Conservation (phyloP, 495 filamentous ascomycete genomes). For the Penicillium arizonense region DNA sequence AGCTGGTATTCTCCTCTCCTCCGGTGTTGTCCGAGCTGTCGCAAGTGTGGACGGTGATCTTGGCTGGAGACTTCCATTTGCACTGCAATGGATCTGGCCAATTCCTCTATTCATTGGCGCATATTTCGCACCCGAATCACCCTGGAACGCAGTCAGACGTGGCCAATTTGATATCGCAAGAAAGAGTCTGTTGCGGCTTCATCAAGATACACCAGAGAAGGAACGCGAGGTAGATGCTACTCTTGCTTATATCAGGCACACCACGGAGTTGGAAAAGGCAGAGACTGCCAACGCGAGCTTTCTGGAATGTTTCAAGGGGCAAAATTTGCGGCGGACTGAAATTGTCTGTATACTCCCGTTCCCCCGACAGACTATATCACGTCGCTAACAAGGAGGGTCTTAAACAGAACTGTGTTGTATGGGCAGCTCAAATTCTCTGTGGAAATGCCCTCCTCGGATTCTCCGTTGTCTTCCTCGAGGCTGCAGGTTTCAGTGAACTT, state of each 20-base stretch:
- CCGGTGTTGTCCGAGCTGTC: conserved; percentile 44
- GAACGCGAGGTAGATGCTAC: conserved; percentile 52
- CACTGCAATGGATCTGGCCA: conserved; percentile 56
- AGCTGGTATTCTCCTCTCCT: conserved; percentile 49
- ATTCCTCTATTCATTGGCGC: conserved; percentile 40
- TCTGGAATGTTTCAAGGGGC: conserved; percentile 37
- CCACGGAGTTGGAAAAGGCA: conserved; percentile 33
- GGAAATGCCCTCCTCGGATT: conserved; percentile 33
- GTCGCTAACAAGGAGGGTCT: neutral
- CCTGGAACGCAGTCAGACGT: conserved; percentile 42
- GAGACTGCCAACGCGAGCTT: conserved; percentile 29
- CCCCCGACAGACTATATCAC: conserved; percentile 24
- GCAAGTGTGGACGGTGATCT: conserved; percentile 30
- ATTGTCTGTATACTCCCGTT: conserved; percentile 57
- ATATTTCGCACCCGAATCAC: conserved; percentile 44
- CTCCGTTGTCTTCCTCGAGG: conserved; percentile 40
- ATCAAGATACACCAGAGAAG: conserved; percentile 25
- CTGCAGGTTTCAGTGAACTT: conserved; percentile 28
- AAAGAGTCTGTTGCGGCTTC: conserved; percentile 32
- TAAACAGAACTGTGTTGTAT: conserved; percentile 40
- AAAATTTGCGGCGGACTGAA: conserved; percentile 40
- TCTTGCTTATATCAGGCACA: conserved; percentile 42
- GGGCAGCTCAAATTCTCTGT: conserved; percentile 31
- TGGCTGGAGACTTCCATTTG: conserved; percentile 54
- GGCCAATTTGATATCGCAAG: conserved; percentile 47